Percentiles rank a stretch among this genome's conserved stretches.
These are phyloP conservation scores for Talaromyces sp. DNA, from an alignment of 2,329 filamentous ascomycete species.

Conservation along the genomic window DNA sequence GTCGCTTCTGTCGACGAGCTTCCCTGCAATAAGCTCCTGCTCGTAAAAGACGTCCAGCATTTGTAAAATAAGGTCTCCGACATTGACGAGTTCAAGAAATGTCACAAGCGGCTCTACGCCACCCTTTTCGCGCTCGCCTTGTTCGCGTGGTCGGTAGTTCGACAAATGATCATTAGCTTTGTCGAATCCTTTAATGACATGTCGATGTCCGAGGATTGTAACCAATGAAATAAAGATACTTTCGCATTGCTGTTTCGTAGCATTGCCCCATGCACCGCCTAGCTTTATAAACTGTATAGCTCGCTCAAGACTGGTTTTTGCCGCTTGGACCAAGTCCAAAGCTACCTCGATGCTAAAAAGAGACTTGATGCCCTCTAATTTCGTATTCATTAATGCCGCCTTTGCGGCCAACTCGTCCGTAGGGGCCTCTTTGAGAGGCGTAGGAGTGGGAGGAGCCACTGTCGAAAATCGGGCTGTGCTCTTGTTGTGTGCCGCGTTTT, in stretches of 20 bases:
- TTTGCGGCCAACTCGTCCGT: conserved; percentile 92
- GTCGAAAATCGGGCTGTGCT: conserved; percentile 33
- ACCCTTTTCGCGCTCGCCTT: conserved; percentile 55
- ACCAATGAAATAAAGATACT: conserved; percentile 81
- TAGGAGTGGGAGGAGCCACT: conserved; percentile 24
- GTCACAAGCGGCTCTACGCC: conserved; percentile 88
- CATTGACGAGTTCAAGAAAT: conserved; percentile 95
- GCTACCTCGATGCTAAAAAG: conserved; percentile 96
- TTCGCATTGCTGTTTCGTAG: conserved; percentile 82
- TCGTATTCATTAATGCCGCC: conserved; percentile 92
- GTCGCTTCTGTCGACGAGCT: conserved; percentile 85
- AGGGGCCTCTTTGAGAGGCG: conserved; percentile 58
- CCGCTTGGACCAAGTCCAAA: conserved; percentile 77
- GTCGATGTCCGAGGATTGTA: conserved; percentile 74
- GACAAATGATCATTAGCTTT: conserved; percentile 87
- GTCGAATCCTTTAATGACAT: conserved; percentile 90
- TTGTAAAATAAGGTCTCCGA: conserved; percentile 94
- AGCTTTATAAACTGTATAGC: conserved; percentile 76
- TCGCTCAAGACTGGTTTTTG: conserved; percentile 81
- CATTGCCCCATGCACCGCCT: conserved; percentile 71
- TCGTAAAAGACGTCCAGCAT: conserved; percentile 99
- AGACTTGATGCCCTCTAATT: conserved; percentile 88
- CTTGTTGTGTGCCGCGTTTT: conserved; percentile 20
- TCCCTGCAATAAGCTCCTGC: conserved; percentile 78
- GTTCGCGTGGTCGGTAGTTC: conserved; percentile 79